phyloP scores from a whole-genome alignment of 768 basidiomycete species.

The Austroboletus festivus region DNA sequence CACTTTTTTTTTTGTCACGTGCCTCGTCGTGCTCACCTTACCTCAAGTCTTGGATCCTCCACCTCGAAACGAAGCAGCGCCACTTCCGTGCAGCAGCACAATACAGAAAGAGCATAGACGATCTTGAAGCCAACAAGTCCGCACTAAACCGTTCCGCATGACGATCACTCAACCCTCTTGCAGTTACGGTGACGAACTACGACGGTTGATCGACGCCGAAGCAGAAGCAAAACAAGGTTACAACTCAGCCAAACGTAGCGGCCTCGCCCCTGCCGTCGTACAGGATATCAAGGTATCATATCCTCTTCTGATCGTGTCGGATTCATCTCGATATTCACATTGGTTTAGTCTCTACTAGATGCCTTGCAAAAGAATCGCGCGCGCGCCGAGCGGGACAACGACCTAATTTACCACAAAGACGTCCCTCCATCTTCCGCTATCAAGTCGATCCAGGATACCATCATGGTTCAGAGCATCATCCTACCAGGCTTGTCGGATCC shows the following conservation, averaged over 20 bases:
- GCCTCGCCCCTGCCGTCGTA: slow-evolving; percentile 59
- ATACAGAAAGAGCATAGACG: slow-evolving; percentile 85
- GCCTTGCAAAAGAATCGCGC: slow-evolving; percentile 62
- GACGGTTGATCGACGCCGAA: slow-evolving; percentile 69
- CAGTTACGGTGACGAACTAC: slow-evolving; percentile 88
- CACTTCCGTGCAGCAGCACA: slow-evolving; percentile 92
- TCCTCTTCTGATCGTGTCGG: not conserved
- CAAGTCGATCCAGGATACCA: slow-evolving; percentile 56
- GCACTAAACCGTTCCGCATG: slow-evolving; percentile 11
- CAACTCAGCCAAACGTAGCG: slow-evolving; percentile 60
- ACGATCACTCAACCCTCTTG: slow-evolving; percentile 7
- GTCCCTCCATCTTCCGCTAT: slow-evolving; percentile 73
- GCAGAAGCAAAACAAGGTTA: slow-evolving; percentile 66
- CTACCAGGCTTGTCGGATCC: slow-evolving; percentile 61
- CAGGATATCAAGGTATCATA: slow-evolving; percentile 72
- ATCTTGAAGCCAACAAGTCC: slow-evolving; percentile 73
- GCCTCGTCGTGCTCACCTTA: slow-evolving; percentile 10
- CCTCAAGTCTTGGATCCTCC: slow-evolving; percentile 65
- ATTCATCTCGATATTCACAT: not conserved
- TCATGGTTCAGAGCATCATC: slow-evolving; percentile 60
- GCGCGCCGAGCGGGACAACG: slow-evolving; percentile 87
- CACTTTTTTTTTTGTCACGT: not conserved
- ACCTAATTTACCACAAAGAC: slow-evolving; percentile 90
- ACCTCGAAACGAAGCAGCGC: slow-evolving; percentile 74
- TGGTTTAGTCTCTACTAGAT: slow-evolving; percentile 67